Evolutionary conservation across 208 protist species (phyloP).

Genomic region (Strigomonas culicis): DNA sequence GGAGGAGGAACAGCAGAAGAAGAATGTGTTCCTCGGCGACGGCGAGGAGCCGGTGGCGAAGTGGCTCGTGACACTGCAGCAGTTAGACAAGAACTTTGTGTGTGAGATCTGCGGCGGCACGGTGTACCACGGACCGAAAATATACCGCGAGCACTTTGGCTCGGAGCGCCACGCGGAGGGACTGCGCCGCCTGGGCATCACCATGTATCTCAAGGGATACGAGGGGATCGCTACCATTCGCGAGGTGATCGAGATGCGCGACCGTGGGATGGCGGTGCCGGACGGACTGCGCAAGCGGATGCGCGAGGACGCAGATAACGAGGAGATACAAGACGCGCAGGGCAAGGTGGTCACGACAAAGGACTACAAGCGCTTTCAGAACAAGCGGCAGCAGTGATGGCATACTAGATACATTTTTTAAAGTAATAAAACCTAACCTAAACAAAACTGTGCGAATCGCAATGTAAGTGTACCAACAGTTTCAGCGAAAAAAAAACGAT

Average conservation of each 20-base stretch:
- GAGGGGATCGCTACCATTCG: slow-evolving; percentile 75
- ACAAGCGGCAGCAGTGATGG: too few species aligned
- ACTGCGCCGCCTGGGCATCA: slow-evolving; percentile 71
- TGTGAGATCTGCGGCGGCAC: slow-evolving; percentile 88
- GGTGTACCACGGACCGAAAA: slow-evolving; percentile 79
- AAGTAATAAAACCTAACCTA: too few species aligned
- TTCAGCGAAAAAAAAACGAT: background rate
- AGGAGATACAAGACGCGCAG: slow-evolving; percentile 81
- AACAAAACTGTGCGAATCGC: too few species aligned
- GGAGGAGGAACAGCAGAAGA: slow-evolving; percentile 19
- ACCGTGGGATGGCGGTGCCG: slow-evolving; percentile 28
- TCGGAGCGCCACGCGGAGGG: slow-evolving; percentile 78
- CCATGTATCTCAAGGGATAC: slow-evolving; percentile 59
- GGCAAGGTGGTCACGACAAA: slow-evolving; percentile 75
- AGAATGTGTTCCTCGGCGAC: slow-evolving; percentile 58
- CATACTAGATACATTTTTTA: too few species aligned
- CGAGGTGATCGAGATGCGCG: slow-evolving; percentile 72
- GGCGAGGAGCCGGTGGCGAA: slow-evolving; percentile 74
- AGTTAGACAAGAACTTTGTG: slow-evolving; percentile 76
- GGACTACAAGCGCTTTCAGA: slow-evolving; percentile 33
- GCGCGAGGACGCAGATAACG: slow-evolving; percentile 61
- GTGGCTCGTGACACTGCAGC: slow-evolving; percentile 80
- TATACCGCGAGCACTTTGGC: slow-evolving; percentile 86
- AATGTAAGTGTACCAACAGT: background rate
- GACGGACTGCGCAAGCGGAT: slow-evolving; percentile 52